Evolutionary conservation across 352 stramenopile species (phyloP).

Genomic region (Pythium aristosporum): DNA sequence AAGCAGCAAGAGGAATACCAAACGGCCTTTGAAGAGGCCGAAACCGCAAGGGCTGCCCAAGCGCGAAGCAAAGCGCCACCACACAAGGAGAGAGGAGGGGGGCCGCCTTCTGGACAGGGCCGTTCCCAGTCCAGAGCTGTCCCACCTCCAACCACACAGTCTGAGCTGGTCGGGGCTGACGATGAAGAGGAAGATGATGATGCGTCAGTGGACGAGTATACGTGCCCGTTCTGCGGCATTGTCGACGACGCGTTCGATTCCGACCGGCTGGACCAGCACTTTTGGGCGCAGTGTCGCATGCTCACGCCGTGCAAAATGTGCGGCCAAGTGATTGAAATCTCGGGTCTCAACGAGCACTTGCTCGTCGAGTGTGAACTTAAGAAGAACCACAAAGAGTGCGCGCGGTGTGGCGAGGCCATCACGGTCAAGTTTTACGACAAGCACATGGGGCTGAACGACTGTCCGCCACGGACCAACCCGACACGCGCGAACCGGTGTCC

Average conservation of each 20-base stretch:
- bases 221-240: conserved; percentile 90
- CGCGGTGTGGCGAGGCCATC: conserved; percentile 82
- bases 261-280: conserved; percentile 90
- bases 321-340: conserved; percentile 92
- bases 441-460: conserved; percentile 77
- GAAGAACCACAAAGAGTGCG: conserved; percentile 79
- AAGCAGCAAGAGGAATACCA: conserved; percentile 93
- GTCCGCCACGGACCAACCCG: conserved; percentile 48
- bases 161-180: conserved; percentile 22
- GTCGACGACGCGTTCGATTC: conserved; percentile 88
- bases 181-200: conserved; percentile 64
- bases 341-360: conserved; percentile 88
- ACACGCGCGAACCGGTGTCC: conserved; percentile 75
- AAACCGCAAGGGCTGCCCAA: conserved; percentile 41
- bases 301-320: conserved; percentile 92
- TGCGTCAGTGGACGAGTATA: conserved; percentile 81
- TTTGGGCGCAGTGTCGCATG: conserved; percentile 91
- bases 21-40: conserved; percentile 73
- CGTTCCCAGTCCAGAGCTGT: conserved; percentile 13
- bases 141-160: conserved; percentile 3
- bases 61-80: conserved; percentile 17
- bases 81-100: conserved; percentile 8
- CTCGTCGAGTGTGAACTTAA: conserved; percentile 87
- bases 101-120: background rate
- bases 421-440: conserved; percentile 82